Conservation (phyloP, 148 eudicot genomes). For the Rhododendron henanense region DNA sequence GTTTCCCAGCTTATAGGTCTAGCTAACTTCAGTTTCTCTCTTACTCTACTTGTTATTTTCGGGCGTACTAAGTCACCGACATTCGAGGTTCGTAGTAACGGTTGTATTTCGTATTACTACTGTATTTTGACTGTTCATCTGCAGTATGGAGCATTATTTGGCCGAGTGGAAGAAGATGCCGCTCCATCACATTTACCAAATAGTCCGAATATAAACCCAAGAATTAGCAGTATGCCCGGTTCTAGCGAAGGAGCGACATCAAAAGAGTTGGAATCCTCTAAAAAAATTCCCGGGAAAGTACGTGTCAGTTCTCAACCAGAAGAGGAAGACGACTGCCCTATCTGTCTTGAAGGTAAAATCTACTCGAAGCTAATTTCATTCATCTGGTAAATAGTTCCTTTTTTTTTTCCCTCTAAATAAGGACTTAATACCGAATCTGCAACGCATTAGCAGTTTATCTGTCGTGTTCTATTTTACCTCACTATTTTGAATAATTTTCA, state of each 20-base stretch:
- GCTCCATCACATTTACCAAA: constrained; percentile 2
- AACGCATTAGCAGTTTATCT: not conserved
- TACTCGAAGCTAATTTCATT: not conserved
- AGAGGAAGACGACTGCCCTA: constrained; percentile 33
- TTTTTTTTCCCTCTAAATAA: too few species aligned
- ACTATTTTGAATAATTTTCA: not conserved
- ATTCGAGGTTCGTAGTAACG: not conserved
- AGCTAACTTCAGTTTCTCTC: not conserved
- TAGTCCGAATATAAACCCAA: not conserved
- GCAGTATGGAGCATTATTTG: constrained; percentile 20
- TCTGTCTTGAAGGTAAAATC: constrained; percentile 35
- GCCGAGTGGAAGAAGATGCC: not conserved
- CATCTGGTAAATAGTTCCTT: too few species aligned
- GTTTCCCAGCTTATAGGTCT: not conserved
- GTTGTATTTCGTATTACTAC: not conserved
- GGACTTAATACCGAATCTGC: not conserved
- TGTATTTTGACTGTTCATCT: not conserved
- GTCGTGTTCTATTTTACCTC: not conserved
- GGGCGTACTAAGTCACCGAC: not conserved
- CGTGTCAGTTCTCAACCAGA: not conserved
- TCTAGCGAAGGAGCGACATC: not conserved
- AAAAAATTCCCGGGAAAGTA: not conserved
- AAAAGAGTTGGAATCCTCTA: constrained; percentile 1
- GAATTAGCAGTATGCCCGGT: not conserved
- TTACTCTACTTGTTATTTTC: not conserved